phyloP scores from a whole-genome alignment of 352 stramenopile genomes.

The Peronosclerospora sorghi region DNA sequence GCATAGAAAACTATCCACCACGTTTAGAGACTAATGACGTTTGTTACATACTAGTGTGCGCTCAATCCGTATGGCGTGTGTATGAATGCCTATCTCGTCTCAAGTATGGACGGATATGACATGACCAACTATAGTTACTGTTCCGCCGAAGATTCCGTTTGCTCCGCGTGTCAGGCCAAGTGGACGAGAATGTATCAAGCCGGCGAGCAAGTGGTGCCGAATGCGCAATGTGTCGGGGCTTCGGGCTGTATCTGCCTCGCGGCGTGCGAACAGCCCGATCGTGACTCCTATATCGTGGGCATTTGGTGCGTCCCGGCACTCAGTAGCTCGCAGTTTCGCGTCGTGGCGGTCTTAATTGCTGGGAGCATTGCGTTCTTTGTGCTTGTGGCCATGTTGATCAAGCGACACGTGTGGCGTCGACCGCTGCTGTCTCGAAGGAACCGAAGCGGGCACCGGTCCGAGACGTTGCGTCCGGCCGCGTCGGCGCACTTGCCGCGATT shows the following conservation, averaged over 20 bases:
- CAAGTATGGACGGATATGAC: slow-evolving; percentile 11
- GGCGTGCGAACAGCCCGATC: slow-evolving; percentile 21
- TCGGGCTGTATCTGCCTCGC: slow-evolving; percentile 35
- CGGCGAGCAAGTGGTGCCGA: slow-evolving; percentile 5
- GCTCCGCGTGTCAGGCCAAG: slow-evolving; percentile 12
- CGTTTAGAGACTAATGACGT: no score
- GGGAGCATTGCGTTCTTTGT: slow-evolving; percentile 20
- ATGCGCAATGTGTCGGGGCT: slow-evolving; percentile 18
- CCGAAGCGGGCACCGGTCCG: slow-evolving; percentile 10
- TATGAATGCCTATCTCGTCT: slow-evolving; percentile 18
- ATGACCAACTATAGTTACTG: slow-evolving; percentile 33
- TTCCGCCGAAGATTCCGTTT: slow-evolving; percentile 16
- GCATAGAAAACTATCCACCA: no score
- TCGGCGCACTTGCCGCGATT: slow-evolving; percentile 21
- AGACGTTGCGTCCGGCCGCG: slow-evolving; percentile 5
- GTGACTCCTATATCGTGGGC: slow-evolving; percentile 13
- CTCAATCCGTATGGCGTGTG: slow-evolving; percentile 23
- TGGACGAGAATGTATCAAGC: slow-evolving; percentile 14
- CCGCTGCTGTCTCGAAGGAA: slow-evolving; percentile 6
- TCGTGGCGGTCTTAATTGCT: slow-evolving; percentile 15
- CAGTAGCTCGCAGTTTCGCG: slow-evolving; percentile 13
- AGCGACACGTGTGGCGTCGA: slow-evolving; percentile 12
- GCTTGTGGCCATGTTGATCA: slow-evolving; percentile 10
- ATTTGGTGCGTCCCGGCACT: slow-evolving; percentile 20
- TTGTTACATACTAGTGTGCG: no score